These are phyloP conservation scores for Colletotrichum kahawae DNA, from an alignment of 2,329 filamentous ascomycete species.

Conservation along the genomic window DNA sequence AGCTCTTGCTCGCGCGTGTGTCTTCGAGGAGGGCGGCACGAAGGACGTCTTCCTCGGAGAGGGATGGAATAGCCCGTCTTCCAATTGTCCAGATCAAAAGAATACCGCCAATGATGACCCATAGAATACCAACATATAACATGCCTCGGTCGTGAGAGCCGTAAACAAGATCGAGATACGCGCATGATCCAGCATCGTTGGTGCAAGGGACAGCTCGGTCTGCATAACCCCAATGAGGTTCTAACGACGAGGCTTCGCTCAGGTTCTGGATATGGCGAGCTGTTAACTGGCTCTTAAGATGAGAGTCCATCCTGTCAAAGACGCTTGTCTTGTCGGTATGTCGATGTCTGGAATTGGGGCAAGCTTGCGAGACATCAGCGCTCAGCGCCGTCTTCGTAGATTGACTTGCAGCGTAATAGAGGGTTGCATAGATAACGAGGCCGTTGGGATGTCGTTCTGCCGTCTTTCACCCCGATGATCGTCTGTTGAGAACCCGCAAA, in stretches of 20 bases:
- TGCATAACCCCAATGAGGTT: conserved; percentile 54
- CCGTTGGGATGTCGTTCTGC: background rate
- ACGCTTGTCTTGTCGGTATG: background rate
- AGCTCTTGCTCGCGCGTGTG: background rate
- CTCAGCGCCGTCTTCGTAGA: background rate
- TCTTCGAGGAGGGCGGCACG: conserved; percentile 5
- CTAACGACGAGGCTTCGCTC: conserved; percentile 35
- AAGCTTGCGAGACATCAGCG: background rate
- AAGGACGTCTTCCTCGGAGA: conserved; percentile 18
- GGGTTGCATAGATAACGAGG: no score
- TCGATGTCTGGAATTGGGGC: background rate
- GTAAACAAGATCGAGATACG: conserved; percentile 58
- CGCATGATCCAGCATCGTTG: conserved; percentile 50
- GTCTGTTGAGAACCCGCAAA: background rate
- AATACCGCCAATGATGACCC: conserved; percentile 50
- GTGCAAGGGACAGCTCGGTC: conserved; percentile 49
- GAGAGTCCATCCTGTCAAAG: conserved; percentile 13
- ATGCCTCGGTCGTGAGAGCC: conserved; percentile 52
- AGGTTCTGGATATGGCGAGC: conserved; percentile 45
- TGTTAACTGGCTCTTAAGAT: conserved; percentile 8
- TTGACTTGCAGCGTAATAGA: background rate
- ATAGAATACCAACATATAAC: conserved; percentile 55
- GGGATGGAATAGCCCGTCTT: conserved; percentile 26
- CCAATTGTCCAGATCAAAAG: conserved; percentile 47
- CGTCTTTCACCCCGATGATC: background rate